Base-by-base conservation (phyloP, 768 basidiomycete species). In the Phlegmacium glaucopus region DNA sequence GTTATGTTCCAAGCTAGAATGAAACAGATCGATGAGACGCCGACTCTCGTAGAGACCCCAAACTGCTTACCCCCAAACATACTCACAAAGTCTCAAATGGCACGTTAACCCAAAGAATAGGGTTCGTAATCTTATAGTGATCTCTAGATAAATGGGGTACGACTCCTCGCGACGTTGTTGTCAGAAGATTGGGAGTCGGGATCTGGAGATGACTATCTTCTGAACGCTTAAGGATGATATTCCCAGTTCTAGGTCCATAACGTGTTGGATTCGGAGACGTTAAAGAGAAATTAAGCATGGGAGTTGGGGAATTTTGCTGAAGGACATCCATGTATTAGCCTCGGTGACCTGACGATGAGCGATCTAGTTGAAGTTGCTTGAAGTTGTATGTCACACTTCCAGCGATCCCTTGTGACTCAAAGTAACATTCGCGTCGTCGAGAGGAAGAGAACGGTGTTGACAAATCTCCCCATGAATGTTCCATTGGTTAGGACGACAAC, bases 71-170 rank as follows among this genome's bases (percentile, higher is more conserved):
- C 11, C 39, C 22, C 27, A 47, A 22, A 15, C 8, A 34, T 18
- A 75, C 83, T 78, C 65, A 91, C 90, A 91, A 92, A 15, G 82
- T 76, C 65, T 92, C 90, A 57, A 90, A 91, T 1, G 89, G 81
- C 0, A 90, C 67, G 50, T 86, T 76, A 0, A 87, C 63, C 78
- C 85, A 87, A 48, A 63, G 72, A 27, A 88, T 75, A 1, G 79
- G 72, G 8, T 65, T 54, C 1, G 77, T 77, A 25, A 54, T 52
- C 15, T 58, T 56, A 17, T 74, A 63, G 47, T 87, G 79, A 56
- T 89, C 87, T 37, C 78, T 68, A 6, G 86, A 83, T 5, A 91
- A 68, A 62, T 92, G 90, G 0, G 85, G 84, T 0, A 92, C 71
- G 22, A 84, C 71, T 0, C 90, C 90, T 11, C 90, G 80, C 36